Conservation (phyloP, 768 basidiomycete genomes). For the Agaricus subrufescens region DNA sequence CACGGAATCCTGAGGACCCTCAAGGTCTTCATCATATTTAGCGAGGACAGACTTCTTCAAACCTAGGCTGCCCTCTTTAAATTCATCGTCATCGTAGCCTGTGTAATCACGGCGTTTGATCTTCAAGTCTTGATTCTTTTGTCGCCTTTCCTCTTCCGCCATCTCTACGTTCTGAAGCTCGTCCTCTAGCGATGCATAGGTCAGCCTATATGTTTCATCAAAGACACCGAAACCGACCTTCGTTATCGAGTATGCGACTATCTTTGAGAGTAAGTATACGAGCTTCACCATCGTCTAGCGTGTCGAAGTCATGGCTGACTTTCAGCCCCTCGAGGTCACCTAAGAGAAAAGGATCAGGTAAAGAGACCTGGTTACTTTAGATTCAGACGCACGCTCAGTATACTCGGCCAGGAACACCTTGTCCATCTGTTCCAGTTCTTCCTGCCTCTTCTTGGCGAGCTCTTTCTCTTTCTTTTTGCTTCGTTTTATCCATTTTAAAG, state of each 20-base stretch:
- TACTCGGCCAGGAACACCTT: constrained; percentile 73
- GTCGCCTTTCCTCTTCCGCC: constrained; percentile 79
- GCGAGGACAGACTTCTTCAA: constrained; percentile 78
- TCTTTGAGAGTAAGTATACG: constrained; percentile 97
- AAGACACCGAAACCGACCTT: constrained; percentile 49
- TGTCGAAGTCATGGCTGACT: constrained; percentile 93
- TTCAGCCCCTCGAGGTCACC: constrained; percentile 92
- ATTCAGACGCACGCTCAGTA: constrained; percentile 66
- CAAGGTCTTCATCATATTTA: constrained; percentile 92
- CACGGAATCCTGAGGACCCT: constrained; percentile 69
- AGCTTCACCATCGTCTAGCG: constrained; percentile 89
- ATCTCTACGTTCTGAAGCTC: constrained; percentile 95
- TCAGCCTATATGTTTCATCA: constrained; percentile 5
- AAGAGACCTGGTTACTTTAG: neutral
- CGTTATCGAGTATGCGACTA: constrained; percentile 89
- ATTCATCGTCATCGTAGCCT: constrained; percentile 96
- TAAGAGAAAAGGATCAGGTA: constrained; percentile 22
- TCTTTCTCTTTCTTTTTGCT: constrained; percentile 90
- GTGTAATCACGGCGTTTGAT: constrained; percentile 89
- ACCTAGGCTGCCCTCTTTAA: constrained; percentile 67
- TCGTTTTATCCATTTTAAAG: constrained; percentile 87
- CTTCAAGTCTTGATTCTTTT: constrained; percentile 80
- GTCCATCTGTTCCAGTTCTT: constrained; percentile 84
- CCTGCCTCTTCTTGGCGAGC: constrained; percentile 74
- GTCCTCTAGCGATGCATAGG: constrained; percentile 64